A percentile compares a stretch with the other conserved stretches of the same genome.
Evolutionary conservation across 768 basidiomycete genomes (phyloP).

Genomic region (Pluteus cervinus): DNA sequence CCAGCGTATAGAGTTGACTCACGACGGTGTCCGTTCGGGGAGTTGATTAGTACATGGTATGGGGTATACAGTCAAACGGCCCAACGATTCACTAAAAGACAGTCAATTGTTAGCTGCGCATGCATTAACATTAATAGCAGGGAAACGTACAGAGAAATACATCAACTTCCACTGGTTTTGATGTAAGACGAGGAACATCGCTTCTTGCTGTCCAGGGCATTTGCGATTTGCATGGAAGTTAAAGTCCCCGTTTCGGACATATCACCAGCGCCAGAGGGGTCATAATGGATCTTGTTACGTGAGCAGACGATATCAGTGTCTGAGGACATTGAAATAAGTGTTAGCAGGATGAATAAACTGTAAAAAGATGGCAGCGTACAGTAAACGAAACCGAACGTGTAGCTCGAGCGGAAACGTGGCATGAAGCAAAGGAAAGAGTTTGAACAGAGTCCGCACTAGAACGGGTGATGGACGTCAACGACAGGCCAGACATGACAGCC

Average conservation of each 20-base stretch:
- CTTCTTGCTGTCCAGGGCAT: conserved; percentile 42
- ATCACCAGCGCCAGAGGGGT: conserved; percentile 58
- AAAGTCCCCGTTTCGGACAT: conserved; percentile 57
- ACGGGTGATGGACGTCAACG: not conserved
- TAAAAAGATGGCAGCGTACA: conserved; percentile 37
- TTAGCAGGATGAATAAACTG: too few relatives aligned
- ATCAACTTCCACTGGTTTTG: conserved; percentile 41
- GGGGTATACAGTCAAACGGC: too few relatives aligned
- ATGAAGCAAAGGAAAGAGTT: conserved; percentile 61
- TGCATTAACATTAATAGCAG: too few relatives aligned
- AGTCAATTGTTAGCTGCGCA: too few relatives aligned
- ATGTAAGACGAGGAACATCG: conserved; percentile 53
- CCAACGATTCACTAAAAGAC: too few relatives aligned
- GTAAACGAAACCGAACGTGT: conserved; percentile 86
- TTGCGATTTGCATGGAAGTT: too few relatives aligned
- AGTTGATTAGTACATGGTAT: too few relatives aligned
- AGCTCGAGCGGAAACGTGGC: conserved; percentile 75
- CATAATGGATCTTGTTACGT: conserved; percentile 76
- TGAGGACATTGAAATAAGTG: conserved; percentile 32
- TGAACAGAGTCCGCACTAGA: conserved; percentile 63
- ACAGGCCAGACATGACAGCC: not conserved
- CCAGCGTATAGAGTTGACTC: too few relatives aligned
- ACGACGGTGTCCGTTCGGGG: too few relatives aligned
- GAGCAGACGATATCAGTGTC: conserved; percentile 80
- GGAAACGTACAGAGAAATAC: conserved; percentile 51